A percentile compares a stretch with the other conserved stretches of the same genome.
Evolutionary conservation across 148 eudicot genomes (phyloP).

Genomic region (Silene latifolia): DNA sequence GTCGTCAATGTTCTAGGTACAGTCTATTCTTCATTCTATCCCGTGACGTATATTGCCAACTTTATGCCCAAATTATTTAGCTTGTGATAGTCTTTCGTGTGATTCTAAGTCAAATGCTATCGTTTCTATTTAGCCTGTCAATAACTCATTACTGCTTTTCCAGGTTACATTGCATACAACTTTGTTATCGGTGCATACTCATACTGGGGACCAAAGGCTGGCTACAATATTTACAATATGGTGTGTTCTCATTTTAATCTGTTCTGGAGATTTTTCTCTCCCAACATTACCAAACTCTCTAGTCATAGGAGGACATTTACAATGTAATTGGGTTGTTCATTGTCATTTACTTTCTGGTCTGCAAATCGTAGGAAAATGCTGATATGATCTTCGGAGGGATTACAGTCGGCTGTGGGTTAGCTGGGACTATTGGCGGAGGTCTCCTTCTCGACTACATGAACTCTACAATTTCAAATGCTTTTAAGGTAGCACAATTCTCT

Average conservation of each 20-base stretch:
- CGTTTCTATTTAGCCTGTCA: neutral
- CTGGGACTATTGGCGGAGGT: slow-evolving; percentile 89
- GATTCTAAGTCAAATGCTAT: neutral
- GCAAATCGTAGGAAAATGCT: slow-evolving; percentile 54
- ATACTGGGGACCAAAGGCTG: slow-evolving; percentile 99
- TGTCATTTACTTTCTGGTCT: neutral
- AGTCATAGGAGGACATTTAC: too few relatives aligned
- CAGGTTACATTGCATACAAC: slow-evolving; percentile 89
- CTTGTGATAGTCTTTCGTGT: neutral
- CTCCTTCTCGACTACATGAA: slow-evolving; percentile 61
- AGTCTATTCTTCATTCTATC: slow-evolving; percentile 17
- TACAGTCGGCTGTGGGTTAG: slow-evolving; percentile 73
- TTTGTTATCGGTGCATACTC: slow-evolving; percentile 98
- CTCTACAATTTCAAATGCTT: slow-evolving; percentile 82
- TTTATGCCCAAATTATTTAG: neutral
- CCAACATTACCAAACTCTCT: neutral
- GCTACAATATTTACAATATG: slow-evolving; percentile 83
- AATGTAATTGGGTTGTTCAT: neutral
- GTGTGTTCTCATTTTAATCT: slow-evolving; percentile 36
- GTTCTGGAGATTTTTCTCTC: neutral
- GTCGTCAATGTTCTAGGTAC: slow-evolving; percentile 88
- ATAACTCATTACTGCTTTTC: slow-evolving; percentile 8
- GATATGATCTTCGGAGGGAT: slow-evolving; percentile 84
- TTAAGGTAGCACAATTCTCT: slow-evolving; percentile 49
- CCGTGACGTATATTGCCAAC: neutral